These are phyloP conservation scores for Termitomyces titanicus DNA, from an alignment of 768 basidiomycete species.

Conservation along the genomic window DNA sequence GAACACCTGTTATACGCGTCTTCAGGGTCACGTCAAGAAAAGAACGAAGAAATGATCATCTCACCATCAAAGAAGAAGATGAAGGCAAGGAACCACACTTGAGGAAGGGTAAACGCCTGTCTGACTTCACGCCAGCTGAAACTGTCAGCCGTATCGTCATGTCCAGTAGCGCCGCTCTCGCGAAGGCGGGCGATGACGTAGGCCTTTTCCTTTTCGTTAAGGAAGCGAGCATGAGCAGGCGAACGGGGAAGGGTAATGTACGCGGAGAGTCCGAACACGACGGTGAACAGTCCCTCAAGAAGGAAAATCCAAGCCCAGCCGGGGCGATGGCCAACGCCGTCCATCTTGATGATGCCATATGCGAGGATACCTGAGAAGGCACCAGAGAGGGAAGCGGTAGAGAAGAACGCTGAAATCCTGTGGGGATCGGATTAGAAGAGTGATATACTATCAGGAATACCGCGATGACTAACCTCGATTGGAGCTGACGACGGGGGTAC, in stretches of 20 bases:
- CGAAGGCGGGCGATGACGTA: slow-evolving; percentile 38
- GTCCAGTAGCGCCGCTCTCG: slow-evolving; percentile 35
- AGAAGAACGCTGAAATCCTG: slow-evolving; percentile 47
- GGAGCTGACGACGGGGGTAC: slow-evolving; percentile 47
- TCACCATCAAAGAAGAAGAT: slow-evolving; percentile 51
- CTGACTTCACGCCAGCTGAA: slow-evolving; percentile 60
- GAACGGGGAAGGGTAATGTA: slow-evolving; percentile 47
- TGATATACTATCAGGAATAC: slow-evolving; percentile 14
- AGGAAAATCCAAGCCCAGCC: slow-evolving; percentile 75
- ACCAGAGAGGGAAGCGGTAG: slow-evolving; percentile 53
- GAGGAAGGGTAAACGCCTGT: slow-evolving; percentile 45
- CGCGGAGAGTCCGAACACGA: slow-evolving; percentile 47
- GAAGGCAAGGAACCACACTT: slow-evolving; percentile 49
- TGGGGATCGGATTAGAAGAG: slow-evolving; percentile 30
- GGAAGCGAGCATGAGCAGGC: slow-evolving; percentile 45
- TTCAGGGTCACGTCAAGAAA: not conserved
- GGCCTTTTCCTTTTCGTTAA: slow-evolving; percentile 44
- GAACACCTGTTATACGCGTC: slow-evolving; percentile 25
- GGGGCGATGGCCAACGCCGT: slow-evolving; percentile 47
- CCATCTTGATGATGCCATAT: slow-evolving; percentile 59
- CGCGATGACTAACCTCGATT: slow-evolving; percentile 31
- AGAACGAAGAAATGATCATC: not conserved
- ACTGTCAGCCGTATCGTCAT: slow-evolving; percentile 31
- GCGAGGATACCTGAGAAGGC: slow-evolving; percentile 71
- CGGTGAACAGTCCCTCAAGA: slow-evolving; percentile 62